Percentiles rank a stretch among this genome's conserved stretches.
Evolutionary conservation across 1,139 yeast genomes (phyloP).

Genomic region (Yamadazyma membranifaciens): DNA sequence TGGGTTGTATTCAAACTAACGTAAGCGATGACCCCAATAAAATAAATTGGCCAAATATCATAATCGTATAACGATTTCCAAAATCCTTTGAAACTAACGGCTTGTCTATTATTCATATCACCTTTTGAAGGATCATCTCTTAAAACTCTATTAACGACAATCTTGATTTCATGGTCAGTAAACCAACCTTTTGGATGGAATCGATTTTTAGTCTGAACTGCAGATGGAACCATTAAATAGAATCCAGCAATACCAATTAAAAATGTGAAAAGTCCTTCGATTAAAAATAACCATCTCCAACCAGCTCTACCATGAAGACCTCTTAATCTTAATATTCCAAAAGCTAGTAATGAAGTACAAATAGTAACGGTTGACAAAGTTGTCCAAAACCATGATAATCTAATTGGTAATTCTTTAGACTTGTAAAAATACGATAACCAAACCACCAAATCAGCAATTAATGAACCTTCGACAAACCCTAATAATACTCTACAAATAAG

Average conservation of each 20-base stretch:
- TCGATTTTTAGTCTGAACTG: slow-evolving; percentile 54
- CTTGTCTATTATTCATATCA: slow-evolving; percentile 65
- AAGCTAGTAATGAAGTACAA: slow-evolving; percentile 27
- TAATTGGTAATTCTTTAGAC: slow-evolving; percentile 24
- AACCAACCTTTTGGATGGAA: slow-evolving; percentile 61
- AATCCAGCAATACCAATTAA: slow-evolving; percentile 51
- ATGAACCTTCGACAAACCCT: slow-evolving; percentile 31
- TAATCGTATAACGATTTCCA: slow-evolving; percentile 46
- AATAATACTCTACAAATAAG: slow-evolving; percentile 26
- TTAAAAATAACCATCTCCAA: slow-evolving; percentile 65
- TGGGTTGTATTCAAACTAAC: slow-evolving; percentile 40
- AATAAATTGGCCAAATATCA: slow-evolving; percentile 60
- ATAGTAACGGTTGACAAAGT: slow-evolving; percentile 26
- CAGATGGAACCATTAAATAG: slow-evolving; percentile 61
- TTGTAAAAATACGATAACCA: slow-evolving; percentile 34
- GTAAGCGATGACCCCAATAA: slow-evolving; percentile 48
- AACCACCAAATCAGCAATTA: slow-evolving; percentile 28
- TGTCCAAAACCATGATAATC: slow-evolving; percentile 28
- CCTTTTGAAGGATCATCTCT: slow-evolving; percentile 72
- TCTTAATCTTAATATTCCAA: slow-evolving; percentile 28
- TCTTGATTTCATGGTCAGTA: slow-evolving; percentile 58
- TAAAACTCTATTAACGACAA: slow-evolving; percentile 59
- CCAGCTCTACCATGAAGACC: slow-evolving; percentile 38
- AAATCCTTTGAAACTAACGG: slow-evolving; percentile 40
- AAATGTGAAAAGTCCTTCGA: slow-evolving; percentile 62